A percentile compares a stretch with the other conserved stretches of the same genome.
Evolutionary conservation across 2,329 filamentous ascomycete species (phyloP).

Genomic region (Periconia sp.): DNA sequence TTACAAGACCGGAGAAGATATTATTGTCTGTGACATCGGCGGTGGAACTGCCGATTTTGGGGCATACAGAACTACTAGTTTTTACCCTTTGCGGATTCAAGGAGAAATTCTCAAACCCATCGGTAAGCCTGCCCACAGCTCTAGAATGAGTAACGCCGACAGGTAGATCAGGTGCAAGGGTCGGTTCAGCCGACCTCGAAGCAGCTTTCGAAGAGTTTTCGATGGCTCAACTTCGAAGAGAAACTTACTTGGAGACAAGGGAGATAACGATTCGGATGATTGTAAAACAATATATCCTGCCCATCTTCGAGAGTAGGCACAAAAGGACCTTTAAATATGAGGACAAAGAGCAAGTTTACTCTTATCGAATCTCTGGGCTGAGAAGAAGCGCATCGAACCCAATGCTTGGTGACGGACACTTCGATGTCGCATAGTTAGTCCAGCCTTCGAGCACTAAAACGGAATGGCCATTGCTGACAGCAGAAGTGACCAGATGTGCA

Average conservation of each 20-base stretch:
- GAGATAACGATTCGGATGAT: constrained; percentile 14
- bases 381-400: not conserved
- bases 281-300: constrained; percentile 15
- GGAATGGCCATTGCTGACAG: too few species aligned
- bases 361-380: constrained; percentile 9
- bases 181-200: too few species aligned
- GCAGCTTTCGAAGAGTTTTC: too few species aligned
- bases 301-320: constrained; percentile 12
- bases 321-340: constrained; percentile 12
- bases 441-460: too few species aligned
- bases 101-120: constrained; percentile 9
- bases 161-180: too few species aligned
- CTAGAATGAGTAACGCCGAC: too few species aligned
- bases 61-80: constrained; percentile 9
- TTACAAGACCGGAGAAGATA: too few species aligned
- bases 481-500: constrained; percentile 9
- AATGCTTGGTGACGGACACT: too few species aligned
- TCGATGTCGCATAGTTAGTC: too few species aligned
- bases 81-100: constrained; percentile 15
- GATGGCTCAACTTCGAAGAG: too few species aligned
- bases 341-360: not conserved
- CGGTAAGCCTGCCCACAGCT: too few species aligned
- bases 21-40: constrained; percentile 21
- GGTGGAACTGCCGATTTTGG: constrained; percentile 21
- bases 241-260: too few species aligned